Evolutionary conservation across 2,329 filamentous ascomycete genomes (phyloP), one percentile per base, ranked within the genome.

Genomic region (Rhexocercosporidium sp.): DNA sequence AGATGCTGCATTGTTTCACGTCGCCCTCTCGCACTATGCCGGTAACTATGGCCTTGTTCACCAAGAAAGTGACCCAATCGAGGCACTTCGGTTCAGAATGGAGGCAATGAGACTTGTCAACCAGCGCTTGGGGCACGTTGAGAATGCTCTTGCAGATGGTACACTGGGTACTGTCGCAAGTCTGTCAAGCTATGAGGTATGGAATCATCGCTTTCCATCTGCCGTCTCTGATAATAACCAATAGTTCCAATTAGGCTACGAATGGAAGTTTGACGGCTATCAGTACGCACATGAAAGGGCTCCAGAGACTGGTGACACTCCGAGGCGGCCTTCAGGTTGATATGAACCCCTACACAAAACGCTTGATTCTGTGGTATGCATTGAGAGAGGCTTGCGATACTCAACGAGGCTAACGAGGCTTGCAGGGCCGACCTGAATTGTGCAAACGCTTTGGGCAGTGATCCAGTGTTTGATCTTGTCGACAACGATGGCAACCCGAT

Each of bases 121-220:
- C 22, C 41, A 69, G 12, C 67, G 66, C 46, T 49, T 68, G 18
- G 59, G 56, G 2, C 51, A 62, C 37, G 18, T 66, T 2, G 44
- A 39, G 1, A 54, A 31, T 18, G 67, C 66, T 37, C 31, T 70
- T 22, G 39, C 46, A 12, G 65, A 70, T 46, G 65, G 60, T 25
- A 70, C 68, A 9, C 41, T 69, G 25, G 67, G 60, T 20, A 65
- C 67, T 18, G 70, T 70, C 20, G 70, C 68, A 37, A 60, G 56
- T 18, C 53, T 72, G n/a, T 65, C 65, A 41, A 70, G 68, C 37
- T 69, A 70, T 49, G 69, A 69, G 59, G 69, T 68, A 67, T 54
- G 67, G 41, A 29, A 12, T 9, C 29, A 20, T 31, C n/a, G 5
- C 31, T 22, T 11, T 41, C 37, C 29, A 18, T 22, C 11, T 11